phyloP scores from a whole-genome alignment of 2,329 filamentous ascomycete species.

The Microdochium paspali region DNA sequence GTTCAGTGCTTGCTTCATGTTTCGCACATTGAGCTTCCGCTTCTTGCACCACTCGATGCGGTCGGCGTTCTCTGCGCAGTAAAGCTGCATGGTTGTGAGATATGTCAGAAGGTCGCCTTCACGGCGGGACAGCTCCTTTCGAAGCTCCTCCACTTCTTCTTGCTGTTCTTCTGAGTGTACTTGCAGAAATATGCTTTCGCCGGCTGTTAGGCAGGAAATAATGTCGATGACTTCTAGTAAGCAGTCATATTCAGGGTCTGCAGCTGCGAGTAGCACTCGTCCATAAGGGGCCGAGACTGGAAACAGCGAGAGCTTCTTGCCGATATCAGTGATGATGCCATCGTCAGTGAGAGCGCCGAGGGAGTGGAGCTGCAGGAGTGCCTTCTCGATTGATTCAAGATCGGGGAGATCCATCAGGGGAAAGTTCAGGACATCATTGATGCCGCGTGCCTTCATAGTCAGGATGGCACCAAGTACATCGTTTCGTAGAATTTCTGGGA shows the following conservation, averaged over 20 bases:
- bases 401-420: slow-evolving; percentile 79
- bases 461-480: slow-evolving; percentile 80
- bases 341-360: slow-evolving; percentile 66
- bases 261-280: slow-evolving; percentile 73
- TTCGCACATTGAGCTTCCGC: slow-evolving; percentile 46
- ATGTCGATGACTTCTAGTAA: slow-evolving; percentile 80
- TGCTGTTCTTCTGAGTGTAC: slow-evolving; percentile 46
- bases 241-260: slow-evolving; percentile 60
- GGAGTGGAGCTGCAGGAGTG: slow-evolving; percentile 68
- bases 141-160: slow-evolving; percentile 41
- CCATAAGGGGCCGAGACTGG: slow-evolving; percentile 76
- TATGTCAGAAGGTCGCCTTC: slow-evolving; percentile 59
- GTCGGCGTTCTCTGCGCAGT: slow-evolving; percentile 45
- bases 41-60: slow-evolving; percentile 48
- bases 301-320: slow-evolving; percentile 69
- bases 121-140: slow-evolving; percentile 48
- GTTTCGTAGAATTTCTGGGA: slow-evolving; percentile 83
- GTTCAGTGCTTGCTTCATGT: slow-evolving; percentile 53
- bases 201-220: slow-evolving; percentile 53
- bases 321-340: slow-evolving; percentile 64
- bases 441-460: slow-evolving; percentile 87
- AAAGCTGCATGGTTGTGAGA: slow-evolving; percentile 53
- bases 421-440: slow-evolving; percentile 73
- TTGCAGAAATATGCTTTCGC: slow-evolving; percentile 54
- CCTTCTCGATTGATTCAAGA: slow-evolving; percentile 69